A percentile compares a stretch with the other conserved stretches of the same genome.
phyloP scores from a whole-genome alignment of 2,329 filamentous ascomycete genomes.

The Plectosphaerella cucumerina region DNA sequence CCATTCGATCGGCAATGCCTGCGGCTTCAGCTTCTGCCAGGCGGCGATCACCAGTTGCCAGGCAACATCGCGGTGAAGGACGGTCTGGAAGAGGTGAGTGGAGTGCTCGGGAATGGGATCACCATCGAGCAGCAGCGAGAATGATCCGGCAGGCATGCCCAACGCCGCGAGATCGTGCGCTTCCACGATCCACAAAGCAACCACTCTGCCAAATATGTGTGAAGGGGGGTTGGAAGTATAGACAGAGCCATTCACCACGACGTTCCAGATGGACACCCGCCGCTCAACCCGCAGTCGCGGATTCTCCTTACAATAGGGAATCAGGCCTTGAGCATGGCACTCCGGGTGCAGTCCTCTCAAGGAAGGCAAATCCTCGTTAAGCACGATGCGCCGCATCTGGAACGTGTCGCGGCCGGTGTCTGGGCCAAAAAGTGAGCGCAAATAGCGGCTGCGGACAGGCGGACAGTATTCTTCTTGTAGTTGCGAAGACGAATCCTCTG shows the following conservation, averaged over 20 bases:
- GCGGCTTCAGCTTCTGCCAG: background rate
- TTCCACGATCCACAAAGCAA: constrained; percentile 3
- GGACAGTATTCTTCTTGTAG: background rate
- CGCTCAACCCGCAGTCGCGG: background rate
- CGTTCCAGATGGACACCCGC: constrained; percentile 1
- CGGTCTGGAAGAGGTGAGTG: background rate
- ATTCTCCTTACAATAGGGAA: constrained; percentile 3
- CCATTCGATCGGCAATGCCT: background rate
- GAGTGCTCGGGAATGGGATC: background rate
- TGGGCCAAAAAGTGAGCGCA: background rate
- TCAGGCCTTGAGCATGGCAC: constrained; percentile 2
- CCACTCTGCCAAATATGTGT: background rate
- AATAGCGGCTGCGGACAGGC: constrained; percentile 1
- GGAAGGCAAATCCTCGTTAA: background rate
- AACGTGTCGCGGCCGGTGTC: background rate
- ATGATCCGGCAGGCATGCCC: constrained; percentile 1
- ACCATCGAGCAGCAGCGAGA: background rate
- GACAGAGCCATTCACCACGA: too few species aligned
- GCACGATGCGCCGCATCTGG: background rate
- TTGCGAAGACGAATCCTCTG: background rate
- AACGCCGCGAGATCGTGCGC: background rate
- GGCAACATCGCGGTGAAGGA: background rate
- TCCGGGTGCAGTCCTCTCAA: background rate
- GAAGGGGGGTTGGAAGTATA: too few species aligned
- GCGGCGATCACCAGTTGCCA: constrained; percentile 1